Conservation (phyloP, 1,139 yeast species). For the Yamadazyma pseudoaaseri region DNA sequence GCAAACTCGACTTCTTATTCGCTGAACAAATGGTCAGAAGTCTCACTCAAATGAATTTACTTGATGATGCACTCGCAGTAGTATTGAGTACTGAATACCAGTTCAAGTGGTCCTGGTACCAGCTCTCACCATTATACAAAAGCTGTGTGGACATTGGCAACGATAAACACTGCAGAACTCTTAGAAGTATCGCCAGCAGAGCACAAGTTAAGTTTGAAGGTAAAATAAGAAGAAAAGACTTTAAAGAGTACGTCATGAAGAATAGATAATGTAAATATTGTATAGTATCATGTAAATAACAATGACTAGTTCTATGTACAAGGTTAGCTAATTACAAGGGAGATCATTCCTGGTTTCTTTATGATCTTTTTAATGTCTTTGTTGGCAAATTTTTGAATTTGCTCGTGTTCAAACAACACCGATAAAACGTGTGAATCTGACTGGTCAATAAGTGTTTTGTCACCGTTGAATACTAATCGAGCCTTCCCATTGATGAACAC, state of each 20-base stretch:
- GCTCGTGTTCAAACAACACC: slow-evolving; percentile 12
- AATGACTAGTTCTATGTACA: slow-evolving; percentile 4
- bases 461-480: slow-evolving; percentile 45
- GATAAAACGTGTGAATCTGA: slow-evolving; percentile 24
- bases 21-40: slow-evolving; percentile 63
- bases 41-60: slow-evolving; percentile 49
- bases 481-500: slow-evolving; percentile 72
- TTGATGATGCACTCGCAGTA: slow-evolving; percentile 70
- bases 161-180: slow-evolving; percentile 30
- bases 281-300: slow-evolving; percentile 13
- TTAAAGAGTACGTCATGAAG: slow-evolving; percentile 28
- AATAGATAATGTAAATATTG: slow-evolving; percentile 27
- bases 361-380: slow-evolving; percentile 20
- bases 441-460: slow-evolving; percentile 27
- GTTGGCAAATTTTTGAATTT: slow-evolving; percentile 11
- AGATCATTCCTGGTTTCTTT: slow-evolving; percentile 27
- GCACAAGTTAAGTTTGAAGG: slow-evolving; percentile 39
- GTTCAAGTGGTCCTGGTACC: slow-evolving; percentile 70
- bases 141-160: slow-evolving; percentile 55
- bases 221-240: slow-evolving; percentile 35
- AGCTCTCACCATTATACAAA: slow-evolving; percentile 46
- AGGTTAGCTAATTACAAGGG: slow-evolving; percentile 18
- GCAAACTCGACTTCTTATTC: slow-evolving; percentile 60
- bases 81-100: slow-evolving; percentile 64
- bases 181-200: slow-evolving; percentile 35